These are phyloP conservation scores for Arthrocladium fulminans DNA, from an alignment of 2,329 filamentous ascomycete species.

Conservation along the genomic window DNA sequence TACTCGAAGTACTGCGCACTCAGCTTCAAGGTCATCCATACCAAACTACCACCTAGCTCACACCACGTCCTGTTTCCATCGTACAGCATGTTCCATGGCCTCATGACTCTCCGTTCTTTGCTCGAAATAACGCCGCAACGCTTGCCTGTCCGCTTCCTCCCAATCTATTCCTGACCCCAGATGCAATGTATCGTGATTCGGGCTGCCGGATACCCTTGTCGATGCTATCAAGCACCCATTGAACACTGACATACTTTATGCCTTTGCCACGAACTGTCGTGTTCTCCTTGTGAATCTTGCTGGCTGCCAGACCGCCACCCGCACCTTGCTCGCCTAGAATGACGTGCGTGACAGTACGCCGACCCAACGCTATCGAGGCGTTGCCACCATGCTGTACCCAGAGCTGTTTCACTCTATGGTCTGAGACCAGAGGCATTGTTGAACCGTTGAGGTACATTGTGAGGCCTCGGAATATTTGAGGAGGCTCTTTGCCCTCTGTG, in stretches of 20 bases:
- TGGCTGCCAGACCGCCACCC: slow-evolving; percentile 65
- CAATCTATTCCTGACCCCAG: slow-evolving; percentile 40
- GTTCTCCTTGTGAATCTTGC: slow-evolving; percentile 77
- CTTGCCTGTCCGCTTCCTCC: slow-evolving; percentile 55
- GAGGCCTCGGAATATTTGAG: slow-evolving; percentile 58
- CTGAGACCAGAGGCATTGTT: slow-evolving; percentile 69
- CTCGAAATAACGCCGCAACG: slow-evolving; percentile 33
- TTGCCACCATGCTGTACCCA: slow-evolving; percentile 65
- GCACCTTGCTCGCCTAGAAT: slow-evolving; percentile 48
- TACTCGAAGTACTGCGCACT: no score
- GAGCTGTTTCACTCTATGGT: slow-evolving; percentile 74
- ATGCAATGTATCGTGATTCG: slow-evolving; percentile 60
- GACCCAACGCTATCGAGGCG: slow-evolving; percentile 61
- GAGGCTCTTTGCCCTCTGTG: slow-evolving; percentile 14
- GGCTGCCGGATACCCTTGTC: slow-evolving; percentile 64
- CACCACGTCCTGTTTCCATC: no score
- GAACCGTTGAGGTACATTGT: slow-evolving; percentile 82
- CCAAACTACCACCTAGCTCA: no score
- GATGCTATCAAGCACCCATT: slow-evolving; percentile 81
- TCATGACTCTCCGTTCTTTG: neutral
- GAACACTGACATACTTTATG: slow-evolving; percentile 69
- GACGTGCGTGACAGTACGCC: slow-evolving; percentile 74
- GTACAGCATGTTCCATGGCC: no score
- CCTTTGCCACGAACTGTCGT: slow-evolving; percentile 55
- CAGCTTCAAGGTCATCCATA: no score